Evolutionary conservation across 208 protist species (phyloP).

Genomic region (Paratrypanosoma confusum): DNA sequence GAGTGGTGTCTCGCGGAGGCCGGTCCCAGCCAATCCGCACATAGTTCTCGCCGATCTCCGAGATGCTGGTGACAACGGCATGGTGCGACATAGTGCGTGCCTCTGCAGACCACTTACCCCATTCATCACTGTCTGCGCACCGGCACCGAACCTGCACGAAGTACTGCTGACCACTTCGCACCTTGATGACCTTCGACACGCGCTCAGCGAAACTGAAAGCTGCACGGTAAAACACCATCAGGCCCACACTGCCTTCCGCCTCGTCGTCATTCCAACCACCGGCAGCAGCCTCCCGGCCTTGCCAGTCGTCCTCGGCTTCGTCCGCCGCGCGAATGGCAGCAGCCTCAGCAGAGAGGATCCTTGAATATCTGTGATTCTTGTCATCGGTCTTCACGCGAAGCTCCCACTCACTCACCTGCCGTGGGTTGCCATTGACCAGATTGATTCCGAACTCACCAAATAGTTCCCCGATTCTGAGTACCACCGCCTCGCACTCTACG

Average conservation of each 20-base stretch:
- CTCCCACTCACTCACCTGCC: not conserved
- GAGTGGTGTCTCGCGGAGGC: constrained; percentile 17
- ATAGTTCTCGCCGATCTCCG: constrained; percentile 77
- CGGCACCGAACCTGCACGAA: constrained; percentile 44
- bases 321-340: too few species aligned
- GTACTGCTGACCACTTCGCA: constrained; percentile 46
- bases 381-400: not conserved
- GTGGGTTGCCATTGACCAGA: constrained; percentile 3
- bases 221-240: too few species aligned
- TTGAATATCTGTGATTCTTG: too few species aligned
- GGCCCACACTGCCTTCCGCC: too few species aligned
- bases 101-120: constrained; percentile 60
- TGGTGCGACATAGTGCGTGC: constrained; percentile 43
- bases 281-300: too few species aligned
- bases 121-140: constrained; percentile 13
- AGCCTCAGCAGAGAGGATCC: too few species aligned
- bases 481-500: constrained; percentile 57
- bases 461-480: constrained; percentile 70
- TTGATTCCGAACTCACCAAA: constrained; percentile 83
- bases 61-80: constrained; percentile 35
- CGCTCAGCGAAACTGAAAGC: too few species aligned
- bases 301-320: too few species aligned
- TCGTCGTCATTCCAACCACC: too few species aligned
- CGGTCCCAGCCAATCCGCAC: constrained; percentile 74
- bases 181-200: constrained; percentile 72